Base-by-base conservation (phyloP, 331 rosid species). In the Stylosanthes scabra region DNA sequence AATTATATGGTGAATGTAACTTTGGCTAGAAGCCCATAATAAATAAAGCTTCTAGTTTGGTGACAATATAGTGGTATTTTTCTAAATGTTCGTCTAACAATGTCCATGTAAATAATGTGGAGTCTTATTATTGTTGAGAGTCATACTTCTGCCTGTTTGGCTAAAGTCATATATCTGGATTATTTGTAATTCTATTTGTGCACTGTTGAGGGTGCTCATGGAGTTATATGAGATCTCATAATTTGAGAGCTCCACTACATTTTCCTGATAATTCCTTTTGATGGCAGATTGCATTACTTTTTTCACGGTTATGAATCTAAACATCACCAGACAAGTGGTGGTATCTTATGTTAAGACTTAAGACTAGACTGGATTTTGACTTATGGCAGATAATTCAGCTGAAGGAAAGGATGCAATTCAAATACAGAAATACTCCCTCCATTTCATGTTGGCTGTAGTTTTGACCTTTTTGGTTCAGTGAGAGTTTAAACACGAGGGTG, bases 1-100 rank as follows among this genome's bases (percentile, higher is more conserved):
- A 52, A 66, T 49, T 49, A 12, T 5, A 34, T 34, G 39, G 39
- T 61, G 51, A 63, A 16, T 59, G 52, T 58, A n/a, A 41, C 39
- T 68, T 83, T 66, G 66, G 70, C 65, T 60, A 50, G 27, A 51
- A 51, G 58, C 58, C 58, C 12, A 55, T 71, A 79, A 71, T 27
- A 52, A 83, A 62, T 56, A 56, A 55, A 12, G 7, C 68, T 59
- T 14, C 27, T 29, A 3, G 63, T 55, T 51, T 51, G 58, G 58
- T 7, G 55, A 34, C 52, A 12, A 31, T 62, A 51, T 46, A 28
- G 70, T 70, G 16, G 15, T 54, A 41, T 70, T 50, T n/a, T 77
- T 25, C 3, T 51, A 0, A 0, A 8, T 27, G 60, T 59, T 3
- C 60, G 10, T 29, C 72, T 59, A 57, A 25, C 70, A 63, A 46